These are phyloP conservation scores for Stephanodiscus triporus DNA, from an alignment of 108 stramenopile species.

Conservation along the genomic window DNA sequence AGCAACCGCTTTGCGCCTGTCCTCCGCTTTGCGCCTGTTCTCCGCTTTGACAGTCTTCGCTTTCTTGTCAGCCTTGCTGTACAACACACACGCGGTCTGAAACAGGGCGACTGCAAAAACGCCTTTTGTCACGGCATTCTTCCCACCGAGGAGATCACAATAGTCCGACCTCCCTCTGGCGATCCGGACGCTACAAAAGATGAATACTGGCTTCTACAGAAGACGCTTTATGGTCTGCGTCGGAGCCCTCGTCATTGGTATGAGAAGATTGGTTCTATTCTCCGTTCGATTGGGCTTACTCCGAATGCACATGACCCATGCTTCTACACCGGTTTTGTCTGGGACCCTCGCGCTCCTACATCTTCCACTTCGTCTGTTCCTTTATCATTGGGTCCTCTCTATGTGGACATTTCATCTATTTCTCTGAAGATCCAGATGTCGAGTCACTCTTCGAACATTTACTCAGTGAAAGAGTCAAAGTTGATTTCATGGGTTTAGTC, in stretches of 20 bases:
- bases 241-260: conserved; percentile 36
- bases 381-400: conserved; percentile 13
- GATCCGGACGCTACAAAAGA: conserved; percentile 18
- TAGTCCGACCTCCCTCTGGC: conserved; percentile 12
- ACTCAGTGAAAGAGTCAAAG: neutral
- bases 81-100: conserved; percentile 13
- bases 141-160: conserved; percentile 19
- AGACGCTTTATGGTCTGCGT: conserved; percentile 33
- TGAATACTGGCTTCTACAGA: conserved; percentile 21
- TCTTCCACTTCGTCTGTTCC: neutral
- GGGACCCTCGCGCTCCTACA: neutral
- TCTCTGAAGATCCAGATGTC: neutral
- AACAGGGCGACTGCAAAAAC: conserved; percentile 46
- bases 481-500: conserved; percentile 17
- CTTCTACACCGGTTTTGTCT: conserved; percentile 15
- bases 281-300: conserved; percentile 15
- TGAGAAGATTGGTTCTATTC: conserved; percentile 10
- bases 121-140: conserved; percentile 31
- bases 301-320: conserved; percentile 31
- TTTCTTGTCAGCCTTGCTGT: too few relatives aligned
- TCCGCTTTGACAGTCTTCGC: too few relatives aligned
- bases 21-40: neutral
- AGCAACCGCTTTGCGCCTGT: too few relatives aligned
- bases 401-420: conserved; percentile 17
- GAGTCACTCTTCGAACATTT: conserved; percentile 2